phyloP scores from a whole-genome alignment of 2,329 filamentous ascomycete genomes.

The Xylariales sp. region DNA sequence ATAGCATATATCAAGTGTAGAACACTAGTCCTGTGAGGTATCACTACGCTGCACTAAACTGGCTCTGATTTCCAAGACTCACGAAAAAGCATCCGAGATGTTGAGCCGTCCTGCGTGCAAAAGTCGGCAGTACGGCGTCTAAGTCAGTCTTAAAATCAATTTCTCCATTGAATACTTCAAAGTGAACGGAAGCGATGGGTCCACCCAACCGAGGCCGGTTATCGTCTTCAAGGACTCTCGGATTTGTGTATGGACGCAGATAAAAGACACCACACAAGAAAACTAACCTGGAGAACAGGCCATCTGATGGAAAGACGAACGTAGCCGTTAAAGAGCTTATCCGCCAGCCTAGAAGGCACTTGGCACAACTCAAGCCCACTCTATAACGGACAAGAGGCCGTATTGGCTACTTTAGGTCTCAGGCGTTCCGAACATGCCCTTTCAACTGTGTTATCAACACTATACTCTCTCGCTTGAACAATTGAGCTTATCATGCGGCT shows the following conservation, averaged over 20 bases:
- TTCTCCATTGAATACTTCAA: too few species aligned
- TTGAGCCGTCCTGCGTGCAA: constrained; percentile 17
- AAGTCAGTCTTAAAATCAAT: too few species aligned
- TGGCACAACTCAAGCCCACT: constrained; percentile 12
- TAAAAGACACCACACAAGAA: too few species aligned
- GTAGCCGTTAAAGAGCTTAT: constrained; percentile 20
- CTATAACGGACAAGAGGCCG: constrained; percentile 1
- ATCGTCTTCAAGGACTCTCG: too few species aligned
- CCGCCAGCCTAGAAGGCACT: constrained; percentile 17
- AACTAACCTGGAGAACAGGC: constrained; percentile 19
- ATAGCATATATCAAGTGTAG: constrained; percentile 27
- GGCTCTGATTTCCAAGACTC: not conserved
- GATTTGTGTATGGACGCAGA: too few species aligned
- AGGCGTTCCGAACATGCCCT: constrained; percentile 10
- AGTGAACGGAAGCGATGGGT: too few species aligned
- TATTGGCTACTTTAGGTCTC: constrained; percentile 10
- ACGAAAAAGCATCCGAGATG: constrained; percentile 16
- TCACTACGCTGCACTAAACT: not conserved
- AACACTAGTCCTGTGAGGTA: constrained; percentile 10
- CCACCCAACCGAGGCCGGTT: too few species aligned
- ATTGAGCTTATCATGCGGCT: constrained; percentile 17
- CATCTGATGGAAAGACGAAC: constrained; percentile 21
- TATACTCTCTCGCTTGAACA: constrained; percentile 15
- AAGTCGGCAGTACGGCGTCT: too few species aligned
- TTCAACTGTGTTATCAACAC: not conserved